Evolutionary conservation across 1,284 basidiomycete species (phyloP).

Genomic region (Heterobasidion parviporum): DNA sequence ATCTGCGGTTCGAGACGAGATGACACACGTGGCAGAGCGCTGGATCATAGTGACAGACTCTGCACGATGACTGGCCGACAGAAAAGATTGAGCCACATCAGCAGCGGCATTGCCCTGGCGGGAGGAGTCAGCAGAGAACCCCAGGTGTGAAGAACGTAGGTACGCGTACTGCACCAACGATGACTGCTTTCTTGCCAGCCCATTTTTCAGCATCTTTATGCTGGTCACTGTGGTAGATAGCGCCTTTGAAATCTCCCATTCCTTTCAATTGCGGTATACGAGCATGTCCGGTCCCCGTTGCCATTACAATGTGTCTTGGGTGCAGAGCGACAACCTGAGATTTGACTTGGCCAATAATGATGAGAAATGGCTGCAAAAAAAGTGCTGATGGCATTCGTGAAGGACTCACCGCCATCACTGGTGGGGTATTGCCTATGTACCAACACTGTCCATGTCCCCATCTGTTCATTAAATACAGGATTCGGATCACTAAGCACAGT

Average conservation of each 20-base stretch:
- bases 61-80: not conserved
- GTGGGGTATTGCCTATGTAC: not conserved
- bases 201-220: not conserved
- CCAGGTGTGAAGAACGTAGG: not conserved
- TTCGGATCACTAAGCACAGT: not conserved
- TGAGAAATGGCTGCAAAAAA: not conserved
- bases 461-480: not conserved
- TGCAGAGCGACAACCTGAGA: not conserved
- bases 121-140: not conserved
- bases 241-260: not conserved
- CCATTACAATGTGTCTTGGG: not conserved
- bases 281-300: not conserved
- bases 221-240: not conserved
- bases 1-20: not conserved
- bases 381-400: not conserved
- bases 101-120: not conserved
- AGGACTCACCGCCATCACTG: not conserved
- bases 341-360: not conserved
- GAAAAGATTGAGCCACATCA: not conserved
- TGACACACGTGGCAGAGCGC: not conserved
- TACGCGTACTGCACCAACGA: not conserved
- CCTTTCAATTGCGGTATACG: not conserved
- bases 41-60: not conserved
- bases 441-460: not conserved
- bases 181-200: not conserved